These are phyloP conservation scores for Anaeromyces robustus DNA, from an alignment of 192 early-diverging fungal genomes.

Conservation along the genomic window DNA sequence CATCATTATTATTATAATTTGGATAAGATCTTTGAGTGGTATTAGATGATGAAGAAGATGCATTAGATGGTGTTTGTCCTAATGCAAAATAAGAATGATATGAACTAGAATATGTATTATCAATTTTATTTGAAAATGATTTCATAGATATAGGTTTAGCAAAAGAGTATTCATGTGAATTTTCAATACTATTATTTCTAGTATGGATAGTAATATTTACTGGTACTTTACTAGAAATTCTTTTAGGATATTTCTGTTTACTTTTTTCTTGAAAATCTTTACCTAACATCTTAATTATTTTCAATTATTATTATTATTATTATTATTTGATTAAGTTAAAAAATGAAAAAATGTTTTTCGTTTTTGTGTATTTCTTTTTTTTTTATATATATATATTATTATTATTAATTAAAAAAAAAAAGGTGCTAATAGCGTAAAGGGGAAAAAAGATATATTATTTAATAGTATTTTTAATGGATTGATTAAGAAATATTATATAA, in stretches of 20 bases:
- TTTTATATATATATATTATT: too few species aligned
- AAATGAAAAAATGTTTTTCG: too few species aligned
- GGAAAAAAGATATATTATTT: too few species aligned
- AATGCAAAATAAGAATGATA: neutral
- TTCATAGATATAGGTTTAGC: neutral
- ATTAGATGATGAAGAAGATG: neutral
- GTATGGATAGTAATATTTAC: neutral
- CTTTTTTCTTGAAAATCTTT: neutral
- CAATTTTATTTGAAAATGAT: neutral
- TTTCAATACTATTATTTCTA: neutral
- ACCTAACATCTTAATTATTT: too few species aligned
- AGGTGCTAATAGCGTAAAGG: too few species aligned
- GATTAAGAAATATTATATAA: too few species aligned
- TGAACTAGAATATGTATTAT: neutral
- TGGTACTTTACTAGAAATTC: neutral
- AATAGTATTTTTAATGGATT: too few species aligned
- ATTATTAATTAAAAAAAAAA: too few species aligned
- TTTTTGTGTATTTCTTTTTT: too few species aligned
- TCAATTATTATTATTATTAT: too few species aligned
- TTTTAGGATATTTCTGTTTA: neutral
- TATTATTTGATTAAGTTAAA: too few species aligned
- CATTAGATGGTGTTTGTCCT: neutral
- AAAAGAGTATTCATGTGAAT: neutral
- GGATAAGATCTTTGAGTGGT: neutral
- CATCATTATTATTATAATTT: neutral